Percentiles rank a stretch among this genome's conserved stretches.
These are phyloP conservation scores for Coix lacrymajobi DNA, from an alignment of 176 grass and related monocot species.

Conservation along the genomic window DNA sequence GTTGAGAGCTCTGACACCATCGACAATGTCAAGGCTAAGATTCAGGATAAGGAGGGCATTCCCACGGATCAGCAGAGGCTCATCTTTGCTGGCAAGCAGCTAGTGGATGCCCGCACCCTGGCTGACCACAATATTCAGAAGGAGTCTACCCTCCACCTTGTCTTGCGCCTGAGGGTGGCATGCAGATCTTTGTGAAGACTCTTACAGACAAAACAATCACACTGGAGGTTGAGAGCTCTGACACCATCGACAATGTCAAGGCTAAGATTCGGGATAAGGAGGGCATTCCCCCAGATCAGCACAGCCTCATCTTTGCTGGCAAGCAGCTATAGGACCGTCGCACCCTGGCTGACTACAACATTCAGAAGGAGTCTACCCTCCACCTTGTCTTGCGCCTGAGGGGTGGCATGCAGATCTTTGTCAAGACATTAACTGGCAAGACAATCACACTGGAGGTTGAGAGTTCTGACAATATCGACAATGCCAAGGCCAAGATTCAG, in stretches of 20 bases:
- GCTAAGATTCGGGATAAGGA: constrained; percentile 81
- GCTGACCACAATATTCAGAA: constrained; percentile 65
- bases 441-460: constrained; percentile 57
- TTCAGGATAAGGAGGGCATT: constrained; percentile 63
- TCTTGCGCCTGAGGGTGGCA: constrained; percentile 46
- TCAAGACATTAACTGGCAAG: constrained; percentile 65
- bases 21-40: constrained; percentile 58
- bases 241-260: constrained; percentile 67
- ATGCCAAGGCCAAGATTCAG: constrained; percentile 60
- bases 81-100: constrained; percentile 49
- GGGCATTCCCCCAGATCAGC: constrained; percentile 58
- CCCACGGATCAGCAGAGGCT: constrained; percentile 43
- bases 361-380: constrained; percentile 56
- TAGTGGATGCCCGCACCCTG: constrained; percentile 33
- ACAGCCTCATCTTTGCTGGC: constrained; percentile 57
- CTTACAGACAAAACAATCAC: constrained; percentile 50
- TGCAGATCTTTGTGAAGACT: constrained; percentile 64
- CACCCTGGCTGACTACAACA: constrained; percentile 60
- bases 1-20: constrained; percentile 63
- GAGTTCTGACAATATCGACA: constrained; percentile 53
- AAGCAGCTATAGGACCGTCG: constrained; percentile 58
- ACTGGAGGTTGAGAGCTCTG: constrained; percentile 40
- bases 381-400: constrained; percentile 44
- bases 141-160: constrained; percentile 56
- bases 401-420: constrained; percentile 80